Evolutionary conservation across 192 early-diverging fungal genomes (phyloP).

Genomic region (Coemansia sp.): DNA sequence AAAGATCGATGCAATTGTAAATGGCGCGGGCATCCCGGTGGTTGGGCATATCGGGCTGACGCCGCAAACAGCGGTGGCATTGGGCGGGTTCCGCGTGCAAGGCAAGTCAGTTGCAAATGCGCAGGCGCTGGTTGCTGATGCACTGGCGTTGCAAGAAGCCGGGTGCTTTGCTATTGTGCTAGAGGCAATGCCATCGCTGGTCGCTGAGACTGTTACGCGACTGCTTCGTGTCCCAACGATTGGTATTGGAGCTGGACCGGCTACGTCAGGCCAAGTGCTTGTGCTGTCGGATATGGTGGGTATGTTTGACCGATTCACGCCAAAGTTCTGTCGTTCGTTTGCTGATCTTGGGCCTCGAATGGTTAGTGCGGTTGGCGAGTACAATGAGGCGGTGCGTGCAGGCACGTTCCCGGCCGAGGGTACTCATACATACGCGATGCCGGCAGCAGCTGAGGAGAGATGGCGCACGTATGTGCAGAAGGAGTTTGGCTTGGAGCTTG

Average conservation of each 20-base stretch:
- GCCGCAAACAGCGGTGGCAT: slow-evolving; percentile 81
- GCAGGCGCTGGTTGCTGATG: slow-evolving; percentile 76
- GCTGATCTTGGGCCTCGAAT: slow-evolving; percentile 73
- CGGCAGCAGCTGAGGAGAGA: slow-evolving; percentile 39
- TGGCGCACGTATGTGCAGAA: slow-evolving; percentile 44
- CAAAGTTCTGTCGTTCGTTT: slow-evolving; percentile 93
- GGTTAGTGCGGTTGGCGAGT: slow-evolving; percentile 69
- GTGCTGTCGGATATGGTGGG: slow-evolving; percentile 91
- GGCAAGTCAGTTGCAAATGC: slow-evolving; percentile 83
- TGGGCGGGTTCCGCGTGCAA: slow-evolving; percentile 92
- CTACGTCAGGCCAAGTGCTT: slow-evolving; percentile 91
- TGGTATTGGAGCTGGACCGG: slow-evolving; percentile 91
- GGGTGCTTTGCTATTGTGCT: slow-evolving; percentile 90
- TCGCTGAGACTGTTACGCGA: slow-evolving; percentile 83
- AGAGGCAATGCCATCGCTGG: slow-evolving; percentile 88
- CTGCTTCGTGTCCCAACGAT: slow-evolving; percentile 86
- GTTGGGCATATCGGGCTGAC: slow-evolving; percentile 94
- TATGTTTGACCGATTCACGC: slow-evolving; percentile 85
- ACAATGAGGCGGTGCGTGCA: slow-evolving; percentile 72
- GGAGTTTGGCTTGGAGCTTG: slow-evolving; percentile 43
- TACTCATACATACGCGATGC: slow-evolving; percentile 71
- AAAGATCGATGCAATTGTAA: slow-evolving; percentile 73
- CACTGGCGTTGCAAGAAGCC: slow-evolving; percentile 83
- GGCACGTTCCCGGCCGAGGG: slow-evolving; percentile 72
- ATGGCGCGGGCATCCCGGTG: slow-evolving; percentile 87